These are phyloP conservation scores for Pseudogymnoascus sp. DNA, from an alignment of 2,329 filamentous ascomycete genomes.

Conservation along the genomic window DNA sequence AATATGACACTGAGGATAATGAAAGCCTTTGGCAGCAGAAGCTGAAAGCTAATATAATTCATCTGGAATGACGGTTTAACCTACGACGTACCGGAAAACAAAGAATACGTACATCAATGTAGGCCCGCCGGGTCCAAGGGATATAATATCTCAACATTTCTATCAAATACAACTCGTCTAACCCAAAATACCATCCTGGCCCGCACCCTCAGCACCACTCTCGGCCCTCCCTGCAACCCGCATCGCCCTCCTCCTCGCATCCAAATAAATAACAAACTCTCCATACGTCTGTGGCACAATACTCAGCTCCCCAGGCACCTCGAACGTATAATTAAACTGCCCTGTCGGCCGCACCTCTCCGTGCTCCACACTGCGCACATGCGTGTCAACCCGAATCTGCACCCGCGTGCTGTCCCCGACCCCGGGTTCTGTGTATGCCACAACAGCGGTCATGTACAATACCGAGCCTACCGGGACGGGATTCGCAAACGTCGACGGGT, in stretches of 20 bases:
- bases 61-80: neutral
- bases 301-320: slow-evolving; percentile 53
- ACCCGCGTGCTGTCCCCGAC: slow-evolving; percentile 41
- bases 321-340: slow-evolving; percentile 65
- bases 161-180: neutral
- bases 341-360: slow-evolving; percentile 58
- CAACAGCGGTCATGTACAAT: slow-evolving; percentile 57
- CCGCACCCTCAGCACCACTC: slow-evolving; percentile 10
- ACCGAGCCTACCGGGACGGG: slow-evolving; percentile 64
- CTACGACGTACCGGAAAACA: neutral
- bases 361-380: slow-evolving; percentile 61
- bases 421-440: slow-evolving; percentile 52
- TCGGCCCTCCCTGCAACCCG: slow-evolving; percentile 9
- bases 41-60: neutral
- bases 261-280: slow-evolving; percentile 31
- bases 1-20: no score
- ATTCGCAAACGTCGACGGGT: slow-evolving; percentile 63
- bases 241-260: slow-evolving; percentile 29
- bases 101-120: neutral
- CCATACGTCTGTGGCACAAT: slow-evolving; percentile 47
- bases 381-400: slow-evolving; percentile 59
- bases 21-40: no score
- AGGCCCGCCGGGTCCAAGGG: neutral
- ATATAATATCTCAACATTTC: neutral
- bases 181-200: neutral